Conservation (phyloP, 495 filamentous ascomycete genomes). For the Chlorociboria aeruginascens region DNA sequence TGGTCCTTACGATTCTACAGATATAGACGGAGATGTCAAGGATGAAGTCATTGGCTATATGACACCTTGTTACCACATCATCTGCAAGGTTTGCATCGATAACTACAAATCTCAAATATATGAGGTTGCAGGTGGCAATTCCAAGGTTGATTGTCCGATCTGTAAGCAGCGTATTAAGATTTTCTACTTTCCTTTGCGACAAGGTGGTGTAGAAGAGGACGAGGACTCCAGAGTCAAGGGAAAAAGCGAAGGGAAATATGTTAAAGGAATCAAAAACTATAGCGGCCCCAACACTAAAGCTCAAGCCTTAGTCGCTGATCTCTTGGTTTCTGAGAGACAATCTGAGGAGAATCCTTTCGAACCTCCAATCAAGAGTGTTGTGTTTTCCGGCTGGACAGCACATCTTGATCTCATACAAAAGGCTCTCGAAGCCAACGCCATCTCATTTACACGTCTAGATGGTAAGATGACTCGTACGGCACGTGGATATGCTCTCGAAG, state of each 20-base stretch:
- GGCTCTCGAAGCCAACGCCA: constrained; percentile 54
- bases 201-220: constrained; percentile 46
- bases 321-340: constrained; percentile 46
- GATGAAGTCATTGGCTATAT: constrained; percentile 61
- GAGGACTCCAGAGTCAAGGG: constrained; percentile 34
- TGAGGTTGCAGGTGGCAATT: constrained; percentile 20
- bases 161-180: constrained; percentile 50
- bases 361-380: constrained; percentile 72
- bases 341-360: constrained; percentile 44
- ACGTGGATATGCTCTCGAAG: constrained; percentile 58
- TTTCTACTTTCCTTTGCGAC: constrained; percentile 53
- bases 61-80: constrained; percentile 70
- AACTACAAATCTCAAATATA: constrained; percentile 30
- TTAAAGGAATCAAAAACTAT: constrained; percentile 57
- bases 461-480: constrained; percentile 69
- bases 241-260: constrained; percentile 33
- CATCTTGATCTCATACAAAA: constrained; percentile 89
- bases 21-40: constrained; percentile 41
- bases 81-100: constrained; percentile 64
- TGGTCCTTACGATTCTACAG: constrained; percentile 34
- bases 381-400: constrained; percentile 89
- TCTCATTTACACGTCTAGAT: constrained; percentile 72
- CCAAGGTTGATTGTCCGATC: constrained; percentile 44
- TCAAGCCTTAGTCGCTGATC: constrained; percentile 55
- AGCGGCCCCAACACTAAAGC: constrained; percentile 86